Percentiles rank a stretch among this genome's conserved stretches.
Conservation (phyloP, 2,329 filamentous ascomycete genomes). For the Keithomyces neogunnii region DNA sequence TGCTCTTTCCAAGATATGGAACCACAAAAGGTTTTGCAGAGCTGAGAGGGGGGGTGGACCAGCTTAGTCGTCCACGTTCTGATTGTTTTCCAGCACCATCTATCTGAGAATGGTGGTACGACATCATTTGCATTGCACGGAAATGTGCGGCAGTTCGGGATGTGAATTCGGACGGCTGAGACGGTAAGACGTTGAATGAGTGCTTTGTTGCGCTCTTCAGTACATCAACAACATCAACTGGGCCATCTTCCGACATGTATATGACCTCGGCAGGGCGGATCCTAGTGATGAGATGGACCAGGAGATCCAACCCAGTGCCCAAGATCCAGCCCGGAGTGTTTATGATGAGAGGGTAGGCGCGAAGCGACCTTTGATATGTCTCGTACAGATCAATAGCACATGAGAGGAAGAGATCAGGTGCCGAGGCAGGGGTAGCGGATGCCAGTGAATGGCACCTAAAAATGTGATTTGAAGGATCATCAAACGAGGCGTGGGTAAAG, state of each 20-base stretch:
- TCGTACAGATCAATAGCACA: conserved; percentile 56
- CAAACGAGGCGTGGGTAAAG: conserved; percentile 49
- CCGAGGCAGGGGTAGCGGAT: conserved; percentile 54
- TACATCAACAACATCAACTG: conserved; percentile 45
- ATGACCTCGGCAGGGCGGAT: conserved; percentile 53
- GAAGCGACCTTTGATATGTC: conserved; percentile 41
- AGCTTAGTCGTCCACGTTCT: conserved; percentile 23
- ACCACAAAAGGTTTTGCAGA: conserved; percentile 52
- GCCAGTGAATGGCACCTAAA: conserved; percentile 60
- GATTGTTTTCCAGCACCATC: not conserved
- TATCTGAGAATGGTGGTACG: conserved; percentile 58
- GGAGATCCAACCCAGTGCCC: conserved; percentile 58
- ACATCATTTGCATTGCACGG: conserved; percentile 68
- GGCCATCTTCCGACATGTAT: conserved; percentile 60
- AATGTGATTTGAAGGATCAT: conserved; percentile 25
- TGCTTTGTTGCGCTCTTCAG: conserved; percentile 37
- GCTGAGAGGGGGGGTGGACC: conserved; percentile 48
- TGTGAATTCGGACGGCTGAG: conserved; percentile 46
- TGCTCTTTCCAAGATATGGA: conserved; percentile 39
- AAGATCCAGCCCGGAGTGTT: conserved; percentile 71
- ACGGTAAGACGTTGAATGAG: conserved; percentile 45
- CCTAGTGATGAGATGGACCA: conserved; percentile 46
- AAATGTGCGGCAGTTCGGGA: conserved; percentile 57
- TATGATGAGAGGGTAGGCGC: conserved; percentile 51
- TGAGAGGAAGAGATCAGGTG: conserved; percentile 57